Base-by-base conservation (phyloP, 768 basidiomycete genomes). In the Hericium coralloides region DNA sequence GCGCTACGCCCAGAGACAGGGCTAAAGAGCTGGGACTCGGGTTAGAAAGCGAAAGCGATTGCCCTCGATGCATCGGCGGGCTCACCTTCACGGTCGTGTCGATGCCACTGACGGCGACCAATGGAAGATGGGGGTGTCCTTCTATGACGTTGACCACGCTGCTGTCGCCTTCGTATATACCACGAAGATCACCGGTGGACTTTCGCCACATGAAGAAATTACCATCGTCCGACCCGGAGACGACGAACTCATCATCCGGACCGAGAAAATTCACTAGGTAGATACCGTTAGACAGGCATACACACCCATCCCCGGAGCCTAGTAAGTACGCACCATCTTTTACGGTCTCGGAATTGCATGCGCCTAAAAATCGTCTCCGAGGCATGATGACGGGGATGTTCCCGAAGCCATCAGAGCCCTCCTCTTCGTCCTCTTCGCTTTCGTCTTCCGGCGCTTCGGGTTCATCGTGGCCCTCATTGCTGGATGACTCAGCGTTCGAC, bases 151-250 rank as follows among this genome's bases (percentile, higher is more conserved):
- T 95, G 15, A 94, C 92, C 2, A 93, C 81, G 52, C 72, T 78
- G 22, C 79, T 76, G 63, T 95, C 92, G 38, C 92, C 92, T 73
- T 94, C 89, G 62, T 89, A 83, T 48, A 95, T 83, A 14, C 87
- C 89, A 55, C 82, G 80, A 10, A 94, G 69, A 12, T 68, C 68
- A 0, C 83, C 85, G 15, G 78, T 78, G 17, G 71, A 68, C 65
- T 94, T 94, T 58, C 81, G 74, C 92, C 92, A 95, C 14, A 94
- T 74, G 67, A 95, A 95, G 69, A 88, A 85, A 66, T 89, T 84
- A 1, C 89, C 89, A 60, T 93, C 91, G 64, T 95, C 92, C 4
- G 87, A 91, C 7, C 92, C 92, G 22, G 90, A 92, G 12, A 81
- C 76, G 20, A 95, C 79, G 57, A 78, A 89, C 68, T 94, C 87